phyloP scores from a whole-genome alignment of 192 early-diverging fungal genomes.

The Glomus cerebriforme region DNA sequence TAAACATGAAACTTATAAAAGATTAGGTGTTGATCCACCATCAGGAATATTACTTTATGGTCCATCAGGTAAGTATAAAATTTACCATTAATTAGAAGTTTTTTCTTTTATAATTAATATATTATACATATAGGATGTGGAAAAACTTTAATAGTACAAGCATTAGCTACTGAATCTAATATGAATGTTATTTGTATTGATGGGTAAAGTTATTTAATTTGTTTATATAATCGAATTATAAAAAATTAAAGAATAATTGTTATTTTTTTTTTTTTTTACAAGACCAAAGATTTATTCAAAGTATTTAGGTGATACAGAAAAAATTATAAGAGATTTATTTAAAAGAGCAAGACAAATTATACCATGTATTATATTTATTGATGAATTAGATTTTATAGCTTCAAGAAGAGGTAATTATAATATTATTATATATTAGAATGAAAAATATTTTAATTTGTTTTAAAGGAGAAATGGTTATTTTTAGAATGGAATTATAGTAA shows the following conservation, averaged over 20 bases:
- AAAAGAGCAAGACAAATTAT: slow-evolving; percentile 75
- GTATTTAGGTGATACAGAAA: slow-evolving; percentile 94
- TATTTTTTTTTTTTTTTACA: slow-evolving; percentile 82
- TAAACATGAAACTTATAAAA: slow-evolving; percentile 43
- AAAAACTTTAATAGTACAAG: slow-evolving; percentile 83
- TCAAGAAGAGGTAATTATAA: slow-evolving; percentile 65
- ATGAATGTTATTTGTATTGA: slow-evolving; percentile 87
- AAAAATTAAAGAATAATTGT: slow-evolving; percentile 60
- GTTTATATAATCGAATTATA: slow-evolving; percentile 73
- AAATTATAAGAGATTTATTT: slow-evolving; percentile 77
- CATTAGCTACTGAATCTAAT: slow-evolving; percentile 69
- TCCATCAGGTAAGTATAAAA: slow-evolving; percentile 66
- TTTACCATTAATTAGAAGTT: neutral
- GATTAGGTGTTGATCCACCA: slow-evolving; percentile 72
- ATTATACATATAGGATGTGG: slow-evolving; percentile 72
- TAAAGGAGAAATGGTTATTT: neutral
- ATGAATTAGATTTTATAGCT: slow-evolving; percentile 92
- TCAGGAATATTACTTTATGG: slow-evolving; percentile 90
- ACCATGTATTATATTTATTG: slow-evolving; percentile 94
- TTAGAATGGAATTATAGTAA: slow-evolving; percentile 54
- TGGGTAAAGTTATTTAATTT: slow-evolving; percentile 83
- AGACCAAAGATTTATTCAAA: slow-evolving; percentile 93
- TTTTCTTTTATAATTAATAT: neutral
- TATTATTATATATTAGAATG: neutral
- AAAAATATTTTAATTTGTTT: neutral